Percentiles rank a stretch among this genome's conserved stretches.
These are phyloP conservation scores for Podospora pseudocomata DNA, from an alignment of 495 filamentous ascomycete species.

Conservation along the genomic window DNA sequence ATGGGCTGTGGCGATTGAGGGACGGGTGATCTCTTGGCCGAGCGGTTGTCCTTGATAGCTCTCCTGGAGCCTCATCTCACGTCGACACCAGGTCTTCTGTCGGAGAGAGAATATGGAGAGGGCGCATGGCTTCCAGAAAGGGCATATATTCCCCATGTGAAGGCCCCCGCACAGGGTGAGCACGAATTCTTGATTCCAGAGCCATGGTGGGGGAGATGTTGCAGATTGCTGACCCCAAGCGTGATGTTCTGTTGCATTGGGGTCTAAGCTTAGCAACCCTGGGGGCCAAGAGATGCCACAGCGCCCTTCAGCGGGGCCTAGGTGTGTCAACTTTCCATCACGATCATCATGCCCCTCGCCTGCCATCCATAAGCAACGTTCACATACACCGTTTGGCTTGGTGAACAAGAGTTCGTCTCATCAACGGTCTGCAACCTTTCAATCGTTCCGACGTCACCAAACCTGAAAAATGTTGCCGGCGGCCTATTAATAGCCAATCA, in stretches of 20 bases:
- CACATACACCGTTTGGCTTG: neutral
- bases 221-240: neutral
- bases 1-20: constrained; percentile 4
- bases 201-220: constrained; percentile 7
- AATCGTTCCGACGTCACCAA: neutral
- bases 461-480: neutral
- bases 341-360: neutral
- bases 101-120: neutral
- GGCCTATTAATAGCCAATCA: no score
- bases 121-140: neutral
- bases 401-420: neutral
- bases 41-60: neutral
- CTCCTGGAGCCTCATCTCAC: neutral
- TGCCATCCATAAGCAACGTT: neutral
- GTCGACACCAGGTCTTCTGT: neutral
- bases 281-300: neutral
- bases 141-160: neutral
- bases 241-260: neutral
- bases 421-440: neutral
- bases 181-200: neutral
- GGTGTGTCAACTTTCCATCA: neutral
- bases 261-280: neutral
- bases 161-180: neutral
- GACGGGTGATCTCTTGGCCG: neutral
- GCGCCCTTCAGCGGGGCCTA: neutral